Percentiles rank a stretch among this genome's conserved stretches.
Evolutionary conservation across 2,329 filamentous ascomycete species (phyloP).

Genomic region (Stagonosporopsis vannaccii): DNA sequence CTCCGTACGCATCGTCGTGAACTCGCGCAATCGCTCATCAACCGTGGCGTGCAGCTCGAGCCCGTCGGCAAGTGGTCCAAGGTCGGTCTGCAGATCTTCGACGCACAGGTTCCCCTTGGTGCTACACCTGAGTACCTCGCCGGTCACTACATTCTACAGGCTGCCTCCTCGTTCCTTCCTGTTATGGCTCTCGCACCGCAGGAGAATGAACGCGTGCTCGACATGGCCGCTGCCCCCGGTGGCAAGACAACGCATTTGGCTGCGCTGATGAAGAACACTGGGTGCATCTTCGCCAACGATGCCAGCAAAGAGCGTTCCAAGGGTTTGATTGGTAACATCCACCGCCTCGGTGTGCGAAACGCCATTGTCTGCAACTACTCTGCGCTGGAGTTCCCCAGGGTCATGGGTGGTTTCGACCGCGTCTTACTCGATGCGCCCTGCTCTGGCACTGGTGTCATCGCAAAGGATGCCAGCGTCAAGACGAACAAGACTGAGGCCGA

Average conservation of each 20-base stretch:
- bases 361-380: slow-evolving; percentile 96
- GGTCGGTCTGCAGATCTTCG: slow-evolving; percentile 95
- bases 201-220: slow-evolving; percentile 87
- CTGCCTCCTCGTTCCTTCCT: slow-evolving; percentile 93
- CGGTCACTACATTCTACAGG: slow-evolving; percentile 97
- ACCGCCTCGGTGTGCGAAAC: slow-evolving; percentile 92
- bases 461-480: slow-evolving; percentile 96
- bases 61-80: slow-evolving; percentile 99
- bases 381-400: slow-evolving; percentile 89
- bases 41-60: slow-evolving; percentile 93
- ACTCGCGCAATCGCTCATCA: slow-evolving; percentile 91
- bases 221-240: slow-evolving; percentile 94
- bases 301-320: slow-evolving; percentile 91
- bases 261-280: slow-evolving; percentile 98
- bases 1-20: slow-evolving; percentile 79
- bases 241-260: slow-evolving; percentile 96
- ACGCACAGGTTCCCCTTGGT: slow-evolving; percentile 84
- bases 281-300: slow-evolving; percentile 95
- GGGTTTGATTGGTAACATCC: slow-evolving; percentile 94
- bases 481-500: slow-evolving; percentile 97
- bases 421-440: slow-evolving; percentile 94
- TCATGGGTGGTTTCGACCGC: slow-evolving; percentile 94
- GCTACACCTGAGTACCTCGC: slow-evolving; percentile 97
- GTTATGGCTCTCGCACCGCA: slow-evolving; percentile 97
- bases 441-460: slow-evolving; percentile 95